Conservation (phyloP, 1,284 basidiomycete species). For the Tremellales sp. region DNA sequence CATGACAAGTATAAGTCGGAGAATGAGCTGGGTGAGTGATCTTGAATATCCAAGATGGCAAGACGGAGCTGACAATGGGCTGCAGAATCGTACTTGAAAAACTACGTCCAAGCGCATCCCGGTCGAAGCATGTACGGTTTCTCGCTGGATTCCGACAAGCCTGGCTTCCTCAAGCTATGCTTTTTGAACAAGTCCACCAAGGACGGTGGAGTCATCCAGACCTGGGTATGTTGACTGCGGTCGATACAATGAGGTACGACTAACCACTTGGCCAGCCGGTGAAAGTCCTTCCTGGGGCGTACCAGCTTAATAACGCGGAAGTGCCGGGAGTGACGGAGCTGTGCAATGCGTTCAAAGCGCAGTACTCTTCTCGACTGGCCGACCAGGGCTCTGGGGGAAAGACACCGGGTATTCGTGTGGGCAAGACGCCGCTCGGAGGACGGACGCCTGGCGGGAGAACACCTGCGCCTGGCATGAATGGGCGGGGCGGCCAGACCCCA, state of each 20-base stretch:
- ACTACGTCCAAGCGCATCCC: slow-evolving; percentile 88
- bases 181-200: slow-evolving; percentile 87
- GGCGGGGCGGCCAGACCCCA: slow-evolving; percentile 25
- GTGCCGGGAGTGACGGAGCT: slow-evolving; percentile 85
- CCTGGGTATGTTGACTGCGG: slow-evolving; percentile 68
- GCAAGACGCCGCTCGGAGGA: slow-evolving; percentile 53
- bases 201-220: slow-evolving; percentile 59
- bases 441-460: slow-evolving; percentile 73
- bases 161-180: slow-evolving; percentile 89
- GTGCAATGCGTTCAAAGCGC: slow-evolving; percentile 92
- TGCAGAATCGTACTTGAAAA: slow-evolving; percentile 80
- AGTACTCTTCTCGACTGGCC: slow-evolving; percentile 51
- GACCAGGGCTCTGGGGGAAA: slow-evolving; percentile 59
- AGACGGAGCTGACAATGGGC: slow-evolving; percentile 5
- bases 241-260: not conserved
- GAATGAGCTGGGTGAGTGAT: slow-evolving; percentile 76
- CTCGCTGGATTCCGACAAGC: slow-evolving; percentile 79
- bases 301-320: slow-evolving; percentile 80
- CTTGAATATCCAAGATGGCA: not conserved
- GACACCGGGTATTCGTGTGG: slow-evolving; percentile 61
- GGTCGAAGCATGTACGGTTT: slow-evolving; percentile 95
- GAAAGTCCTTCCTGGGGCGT: slow-evolving; percentile 83
- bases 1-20: slow-evolving; percentile 94
- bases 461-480: slow-evolving; percentile 51
- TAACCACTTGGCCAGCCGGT: slow-evolving; percentile 59